Conservation (phyloP, 306 rosid species). For the Oemleria cerasiformis region DNA sequence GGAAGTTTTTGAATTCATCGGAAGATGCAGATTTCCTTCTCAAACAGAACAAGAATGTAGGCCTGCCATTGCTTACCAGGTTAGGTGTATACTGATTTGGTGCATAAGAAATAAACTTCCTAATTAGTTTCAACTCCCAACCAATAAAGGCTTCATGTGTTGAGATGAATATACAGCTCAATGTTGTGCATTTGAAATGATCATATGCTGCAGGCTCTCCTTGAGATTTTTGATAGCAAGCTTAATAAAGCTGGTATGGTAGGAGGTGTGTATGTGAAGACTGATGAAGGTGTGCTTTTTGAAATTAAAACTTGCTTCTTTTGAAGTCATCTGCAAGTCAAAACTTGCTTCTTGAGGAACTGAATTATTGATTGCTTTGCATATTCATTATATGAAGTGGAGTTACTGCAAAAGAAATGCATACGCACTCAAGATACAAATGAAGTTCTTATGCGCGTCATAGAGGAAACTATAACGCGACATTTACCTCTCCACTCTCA, state of each 20-base stretch:
- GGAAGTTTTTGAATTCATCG: constrained; percentile 21
- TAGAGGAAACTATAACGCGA: constrained; percentile 26
- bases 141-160: not conserved
- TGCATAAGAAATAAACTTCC: not conserved
- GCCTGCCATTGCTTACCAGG: constrained; percentile 29
- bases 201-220: constrained; percentile 19
- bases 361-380: not conserved
- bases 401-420: constrained; percentile 27
- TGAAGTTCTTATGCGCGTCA: constrained; percentile 29
- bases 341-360: not conserved
- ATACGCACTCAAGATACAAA: constrained; percentile 28
- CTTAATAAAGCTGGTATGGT: constrained; percentile 41
- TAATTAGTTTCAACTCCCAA: not conserved
- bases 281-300: constrained; percentile 31
- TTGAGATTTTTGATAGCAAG: constrained; percentile 30
- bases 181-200: too few relatives aligned
- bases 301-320: constrained; percentile 23
- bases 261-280: constrained; percentile 37
- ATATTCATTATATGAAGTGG: constrained; percentile 23
- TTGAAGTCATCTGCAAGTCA: constrained; percentile 34
- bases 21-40: constrained; percentile 23
- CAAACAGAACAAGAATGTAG: constrained; percentile 30
- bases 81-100: constrained; percentile 4
- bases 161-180: too few relatives aligned
- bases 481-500: constrained; percentile 27